Conservation (phyloP, 768 basidiomycete genomes). For the Cytidiella melzeri region DNA sequence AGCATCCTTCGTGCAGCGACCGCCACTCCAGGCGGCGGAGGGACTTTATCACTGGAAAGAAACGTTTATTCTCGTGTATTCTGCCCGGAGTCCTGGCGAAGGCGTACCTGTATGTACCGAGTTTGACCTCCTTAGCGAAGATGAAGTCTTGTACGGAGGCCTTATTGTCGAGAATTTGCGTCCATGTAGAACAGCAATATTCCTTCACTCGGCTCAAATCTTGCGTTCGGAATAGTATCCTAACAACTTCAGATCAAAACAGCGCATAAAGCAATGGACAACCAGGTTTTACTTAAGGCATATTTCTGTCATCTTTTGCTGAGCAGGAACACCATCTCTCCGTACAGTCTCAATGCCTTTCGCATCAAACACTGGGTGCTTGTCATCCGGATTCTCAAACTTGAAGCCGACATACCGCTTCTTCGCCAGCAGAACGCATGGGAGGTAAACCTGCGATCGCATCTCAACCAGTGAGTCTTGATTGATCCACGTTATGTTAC, state of each 20-base stretch:
- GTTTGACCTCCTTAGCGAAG: constrained; percentile 87
- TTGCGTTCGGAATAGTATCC: constrained; percentile 85
- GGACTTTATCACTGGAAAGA: constrained; percentile 60
- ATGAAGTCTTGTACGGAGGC: constrained; percentile 90
- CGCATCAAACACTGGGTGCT: constrained; percentile 80
- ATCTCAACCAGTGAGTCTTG: neutral
- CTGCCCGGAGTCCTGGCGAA: neutral
- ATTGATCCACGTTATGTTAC: neutral
- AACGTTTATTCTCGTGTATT: neutral
- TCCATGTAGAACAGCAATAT: constrained; percentile 82
- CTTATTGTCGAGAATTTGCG: constrained; percentile 73
- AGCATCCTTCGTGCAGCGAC: constrained; percentile 75
- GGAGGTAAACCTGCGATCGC: constrained; percentile 74
- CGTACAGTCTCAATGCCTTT: constrained; percentile 98
- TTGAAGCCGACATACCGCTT: constrained; percentile 98
- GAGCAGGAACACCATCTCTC: constrained; percentile 85
- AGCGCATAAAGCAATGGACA: constrained; percentile 3
- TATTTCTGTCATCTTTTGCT: constrained; percentile 88
- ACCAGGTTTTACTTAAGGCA: constrained; percentile 70
- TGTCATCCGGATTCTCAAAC: constrained; percentile 79
- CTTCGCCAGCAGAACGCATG: constrained; percentile 94
- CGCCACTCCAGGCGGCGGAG: constrained; percentile 88
- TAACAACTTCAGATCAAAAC: constrained; percentile 25
- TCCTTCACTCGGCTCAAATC: constrained; percentile 87
- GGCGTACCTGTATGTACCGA: constrained; percentile 86